phyloP scores from a whole-genome alignment of 73 alveolate species.

The Paramecium pentaurelia region DNA sequence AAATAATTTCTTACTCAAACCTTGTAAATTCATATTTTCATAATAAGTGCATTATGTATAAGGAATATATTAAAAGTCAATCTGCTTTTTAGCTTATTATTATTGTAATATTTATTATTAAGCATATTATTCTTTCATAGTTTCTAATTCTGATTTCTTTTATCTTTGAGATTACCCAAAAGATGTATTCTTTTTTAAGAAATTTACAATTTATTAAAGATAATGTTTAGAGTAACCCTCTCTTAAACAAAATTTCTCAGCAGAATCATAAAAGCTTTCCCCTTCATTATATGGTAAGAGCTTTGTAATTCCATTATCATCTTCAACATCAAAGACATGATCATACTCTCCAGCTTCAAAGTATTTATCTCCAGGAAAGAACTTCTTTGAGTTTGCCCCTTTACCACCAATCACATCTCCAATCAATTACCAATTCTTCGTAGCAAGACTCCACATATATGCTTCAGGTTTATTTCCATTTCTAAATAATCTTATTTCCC shows the following conservation, averaged over 20 bases:
- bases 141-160: neutral
- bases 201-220: constrained; percentile 75
- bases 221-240: constrained; percentile 91
- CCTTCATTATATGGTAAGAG: constrained; percentile 97
- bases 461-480: constrained; percentile 94
- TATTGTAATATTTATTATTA: constrained; percentile 63
- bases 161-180: neutral
- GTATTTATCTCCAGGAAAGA: constrained; percentile 93
- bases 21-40: constrained; percentile 83
- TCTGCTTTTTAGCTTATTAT: constrained; percentile 49
- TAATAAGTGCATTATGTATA: constrained; percentile 65
- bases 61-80: constrained; percentile 72
- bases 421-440: constrained; percentile 89
- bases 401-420: constrained; percentile 94
- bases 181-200: constrained; percentile 62
- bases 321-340: constrained; percentile 95
- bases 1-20: constrained; percentile 87
- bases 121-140: constrained; percentile 43
- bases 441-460: constrained; percentile 89
- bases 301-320: constrained; percentile 86
- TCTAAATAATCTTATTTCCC: constrained; percentile 94
- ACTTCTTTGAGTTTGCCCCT: constrained; percentile 64
- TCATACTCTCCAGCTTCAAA: constrained; percentile 97
- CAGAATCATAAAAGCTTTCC: constrained; percentile 87
- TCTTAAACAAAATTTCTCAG: constrained; percentile 92